phyloP scores from a whole-genome alignment of 371 early-diverging fungal genomes.

The Mortierella sp. region DNA sequence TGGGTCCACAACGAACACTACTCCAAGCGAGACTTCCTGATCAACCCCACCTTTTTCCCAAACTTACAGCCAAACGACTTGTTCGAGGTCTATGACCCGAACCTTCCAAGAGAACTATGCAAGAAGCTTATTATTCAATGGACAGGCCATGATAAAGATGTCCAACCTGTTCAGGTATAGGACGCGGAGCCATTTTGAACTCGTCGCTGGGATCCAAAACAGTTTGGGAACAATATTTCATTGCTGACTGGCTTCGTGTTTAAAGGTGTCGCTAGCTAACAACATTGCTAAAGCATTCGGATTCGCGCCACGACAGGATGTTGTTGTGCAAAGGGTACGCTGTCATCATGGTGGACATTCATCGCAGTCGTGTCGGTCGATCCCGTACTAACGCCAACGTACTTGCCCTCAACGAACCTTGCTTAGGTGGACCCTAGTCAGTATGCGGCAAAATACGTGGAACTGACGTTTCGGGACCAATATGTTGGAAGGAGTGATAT shows the following conservation, averaged over 20 bases:
- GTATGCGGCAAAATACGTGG: constrained; percentile 83
- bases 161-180: constrained; percentile 49
- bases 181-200: not conserved
- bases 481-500: constrained; percentile 94
- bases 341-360: not conserved
- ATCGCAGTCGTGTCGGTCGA: no score
- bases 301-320: constrained; percentile 69
- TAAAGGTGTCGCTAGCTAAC: constrained; percentile 67
- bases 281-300: constrained; percentile 66
- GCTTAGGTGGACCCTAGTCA: constrained; percentile 71
- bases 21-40: constrained; percentile 79
- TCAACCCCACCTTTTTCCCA: constrained; percentile 87
- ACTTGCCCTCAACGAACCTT: constrained; percentile 9
- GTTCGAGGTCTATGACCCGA: constrained; percentile 69
- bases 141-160: constrained; percentile 50
- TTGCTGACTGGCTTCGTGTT: constrained; percentile 20
- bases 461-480: constrained; percentile 90
- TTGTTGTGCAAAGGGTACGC: constrained; percentile 70
- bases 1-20: constrained; percentile 73
- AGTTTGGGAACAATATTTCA: not conserved
- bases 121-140: constrained; percentile 44
- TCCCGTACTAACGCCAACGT: no score
- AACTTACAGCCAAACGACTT: constrained; percentile 81
- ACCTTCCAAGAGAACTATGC: constrained; percentile 41
- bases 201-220: no score